Base-by-base conservation (phyloP, 75 land plant species). In the Selaginella moellendorffii region DNA sequence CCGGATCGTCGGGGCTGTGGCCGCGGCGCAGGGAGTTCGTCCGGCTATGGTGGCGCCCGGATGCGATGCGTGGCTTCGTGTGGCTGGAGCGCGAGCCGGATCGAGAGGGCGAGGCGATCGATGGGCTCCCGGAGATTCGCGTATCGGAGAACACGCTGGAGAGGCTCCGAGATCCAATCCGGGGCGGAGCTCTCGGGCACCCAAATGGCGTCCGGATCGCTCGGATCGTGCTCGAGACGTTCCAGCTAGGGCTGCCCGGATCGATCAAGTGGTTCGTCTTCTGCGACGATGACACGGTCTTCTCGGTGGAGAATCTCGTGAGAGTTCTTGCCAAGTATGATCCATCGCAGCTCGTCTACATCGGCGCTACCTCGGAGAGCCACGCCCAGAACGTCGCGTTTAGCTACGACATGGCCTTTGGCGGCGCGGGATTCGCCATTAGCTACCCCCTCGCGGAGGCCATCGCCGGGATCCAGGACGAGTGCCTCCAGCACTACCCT, bases 241-340 rank as follows among this genome's bases (percentile, higher is more conserved):
- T 36, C 46, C 5, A 36, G 46, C 5, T 36, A 14, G 46, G 46
- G 5, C 46, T 36, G 5, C 46, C 46, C 14, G 2, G 19, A 22
- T 5, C 5, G 5, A 14, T 36, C 46, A 36, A 36, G 46, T 82
- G 84, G 85, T 79, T 76, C 68, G 82, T 83, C 21, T 64, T 80
- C 78, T 82, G 86, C n/a, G 86, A 83, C 68, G 86, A 80, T 28
- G 86, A 83, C 42, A 83, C 86, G 8, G 76, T 83, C 30, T 83
- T 83, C 68, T 72, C 78, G 59, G 1, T 52, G 8, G 83, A 83
- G 30, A 83, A 83, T 36, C 68, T 83, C 61, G 65, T 73, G 29
- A 21, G 54, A 18, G 79, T 71, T 54, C 53, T 83, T 70, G 29
- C n/a, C n/a, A 72, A 66, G 69, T 78, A 80, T 63, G 86, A 83